Conservation (phyloP, 2,329 filamentous ascomycete genomes). For the Colletotrichum limetticola region DNA sequence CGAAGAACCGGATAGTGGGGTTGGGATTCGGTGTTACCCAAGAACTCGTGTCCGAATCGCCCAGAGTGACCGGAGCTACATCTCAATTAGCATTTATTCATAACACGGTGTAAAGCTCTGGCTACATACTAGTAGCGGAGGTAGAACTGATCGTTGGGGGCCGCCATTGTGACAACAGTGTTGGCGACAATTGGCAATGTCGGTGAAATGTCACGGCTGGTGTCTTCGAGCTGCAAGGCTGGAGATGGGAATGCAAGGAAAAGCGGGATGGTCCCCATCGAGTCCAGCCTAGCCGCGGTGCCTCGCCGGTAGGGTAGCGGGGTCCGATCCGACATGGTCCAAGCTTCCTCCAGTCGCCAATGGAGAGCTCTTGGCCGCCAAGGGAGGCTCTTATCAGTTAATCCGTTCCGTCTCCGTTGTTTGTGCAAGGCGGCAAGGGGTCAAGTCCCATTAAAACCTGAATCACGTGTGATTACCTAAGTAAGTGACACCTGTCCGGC, state of each 20-base stretch:
- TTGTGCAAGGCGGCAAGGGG: neutral
- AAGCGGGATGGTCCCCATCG: slow-evolving; percentile 24
- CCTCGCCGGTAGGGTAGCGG: neutral
- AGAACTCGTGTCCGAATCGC: slow-evolving; percentile 96
- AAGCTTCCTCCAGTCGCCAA: slow-evolving; percentile 18
- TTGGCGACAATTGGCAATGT: slow-evolving; percentile 12
- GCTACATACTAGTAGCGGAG: slow-evolving; percentile 90
- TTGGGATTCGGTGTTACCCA: slow-evolving; percentile 72
- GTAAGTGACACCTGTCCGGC: slow-evolving; percentile 55
- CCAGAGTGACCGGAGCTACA: slow-evolving; percentile 94
- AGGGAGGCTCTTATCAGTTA: slow-evolving; percentile 9
- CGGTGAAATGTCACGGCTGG: slow-evolving; percentile 36
- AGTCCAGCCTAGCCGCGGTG: neutral
- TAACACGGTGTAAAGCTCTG: neutral
- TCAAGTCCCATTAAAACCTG: slow-evolving; percentile 2
- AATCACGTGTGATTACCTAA: slow-evolving; percentile 46
- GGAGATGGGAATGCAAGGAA: slow-evolving; percentile 29
- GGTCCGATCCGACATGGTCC: slow-evolving; percentile 6
- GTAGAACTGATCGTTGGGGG: slow-evolving; percentile 87
- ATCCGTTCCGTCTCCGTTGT: slow-evolving; percentile 25
- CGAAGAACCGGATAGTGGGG: neutral
- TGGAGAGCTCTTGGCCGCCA: neutral
- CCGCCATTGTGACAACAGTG: slow-evolving; percentile 63
- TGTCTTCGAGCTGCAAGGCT: slow-evolving; percentile 35
- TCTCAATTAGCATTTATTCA: slow-evolving; percentile 28